A percentile compares a stretch with the other conserved stretches of the same genome.
These are phyloP conservation scores for Xerocomellus amylosporus DNA, from an alignment of 768 basidiomycete genomes.

Conservation along the genomic window DNA sequence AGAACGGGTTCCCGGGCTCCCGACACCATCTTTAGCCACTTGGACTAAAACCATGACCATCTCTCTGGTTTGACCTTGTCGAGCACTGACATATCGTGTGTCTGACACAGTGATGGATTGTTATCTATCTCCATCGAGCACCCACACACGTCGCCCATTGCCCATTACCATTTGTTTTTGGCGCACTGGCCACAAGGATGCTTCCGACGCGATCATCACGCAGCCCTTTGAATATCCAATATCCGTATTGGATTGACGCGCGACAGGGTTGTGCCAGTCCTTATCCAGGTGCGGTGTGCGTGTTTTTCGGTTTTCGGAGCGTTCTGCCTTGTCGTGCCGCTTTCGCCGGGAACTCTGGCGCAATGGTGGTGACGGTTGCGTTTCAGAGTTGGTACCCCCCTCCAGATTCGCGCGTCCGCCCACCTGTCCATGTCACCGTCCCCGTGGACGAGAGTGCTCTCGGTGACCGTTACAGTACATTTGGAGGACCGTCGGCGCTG, in stretches of 20 bases:
- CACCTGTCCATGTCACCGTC: background rate
- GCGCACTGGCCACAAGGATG: no score
- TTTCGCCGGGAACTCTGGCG: background rate
- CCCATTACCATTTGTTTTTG: background rate
- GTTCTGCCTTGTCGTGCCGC: background rate
- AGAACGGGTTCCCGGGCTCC: background rate
- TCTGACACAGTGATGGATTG: background rate
- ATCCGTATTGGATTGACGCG: background rate
- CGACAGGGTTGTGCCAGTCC: background rate
- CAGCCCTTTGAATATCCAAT: slow-evolving; percentile 4
- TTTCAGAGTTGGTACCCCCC: background rate
- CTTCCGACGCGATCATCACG: slow-evolving; percentile 9
- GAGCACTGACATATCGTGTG: background rate
- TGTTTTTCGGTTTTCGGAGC: background rate
- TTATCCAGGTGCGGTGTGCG: background rate
- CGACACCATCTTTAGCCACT: slow-evolving; percentile 1
- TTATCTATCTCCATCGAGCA: slow-evolving; percentile 9
- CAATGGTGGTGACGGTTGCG: background rate
- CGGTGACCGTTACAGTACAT: background rate
- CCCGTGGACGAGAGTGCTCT: background rate
- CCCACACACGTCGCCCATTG: background rate
- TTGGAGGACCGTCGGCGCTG: background rate
- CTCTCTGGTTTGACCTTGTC: background rate
- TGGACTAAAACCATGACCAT: background rate
- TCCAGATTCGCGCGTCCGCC: background rate